Conservation (phyloP, 257 asterid genomes). For the Primulina huaijiensis region DNA sequence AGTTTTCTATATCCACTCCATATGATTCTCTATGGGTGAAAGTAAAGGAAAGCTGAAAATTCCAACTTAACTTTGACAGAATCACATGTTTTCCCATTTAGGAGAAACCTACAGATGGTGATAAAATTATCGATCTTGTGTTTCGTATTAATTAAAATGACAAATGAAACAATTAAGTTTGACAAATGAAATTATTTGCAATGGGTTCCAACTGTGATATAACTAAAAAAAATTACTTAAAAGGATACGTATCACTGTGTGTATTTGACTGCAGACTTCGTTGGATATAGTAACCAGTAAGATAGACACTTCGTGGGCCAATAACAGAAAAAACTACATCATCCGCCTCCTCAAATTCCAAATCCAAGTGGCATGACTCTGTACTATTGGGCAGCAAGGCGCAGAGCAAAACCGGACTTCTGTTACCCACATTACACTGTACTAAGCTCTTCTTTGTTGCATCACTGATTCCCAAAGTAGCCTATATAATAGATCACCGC, state of each 20-base stretch:
- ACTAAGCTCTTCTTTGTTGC: constrained; percentile 46
- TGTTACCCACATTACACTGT: constrained; percentile 85
- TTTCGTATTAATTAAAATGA: neutral
- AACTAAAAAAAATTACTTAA: constrained; percentile 4
- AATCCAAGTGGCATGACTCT: constrained; percentile 69
- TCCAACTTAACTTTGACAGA: neutral
- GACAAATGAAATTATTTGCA: neutral
- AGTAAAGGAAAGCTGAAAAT: constrained; percentile 43
- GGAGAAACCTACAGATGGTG: constrained; percentile 1
- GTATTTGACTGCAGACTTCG: constrained; percentile 26
- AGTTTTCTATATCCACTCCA: constrained; percentile 78
- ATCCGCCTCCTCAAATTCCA: constrained; percentile 84
- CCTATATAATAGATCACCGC: constrained; percentile 42
- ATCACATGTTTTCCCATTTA: neutral
- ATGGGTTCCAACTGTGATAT: neutral
- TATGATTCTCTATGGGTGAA: constrained; percentile 53
- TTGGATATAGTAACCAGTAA: constrained; percentile 66
- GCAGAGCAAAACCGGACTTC: constrained; percentile 67
- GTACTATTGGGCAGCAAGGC: constrained; percentile 53
- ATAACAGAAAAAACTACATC: constrained; percentile 84
- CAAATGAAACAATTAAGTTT: neutral
- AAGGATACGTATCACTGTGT: constrained; percentile 75
- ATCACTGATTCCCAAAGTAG: constrained; percentile 70
- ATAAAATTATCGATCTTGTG: constrained; percentile 16
- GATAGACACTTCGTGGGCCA: constrained; percentile 75